Evolutionary conservation across 768 basidiomycete species (phyloP).

Genomic region (Pholiota molesta): DNA sequence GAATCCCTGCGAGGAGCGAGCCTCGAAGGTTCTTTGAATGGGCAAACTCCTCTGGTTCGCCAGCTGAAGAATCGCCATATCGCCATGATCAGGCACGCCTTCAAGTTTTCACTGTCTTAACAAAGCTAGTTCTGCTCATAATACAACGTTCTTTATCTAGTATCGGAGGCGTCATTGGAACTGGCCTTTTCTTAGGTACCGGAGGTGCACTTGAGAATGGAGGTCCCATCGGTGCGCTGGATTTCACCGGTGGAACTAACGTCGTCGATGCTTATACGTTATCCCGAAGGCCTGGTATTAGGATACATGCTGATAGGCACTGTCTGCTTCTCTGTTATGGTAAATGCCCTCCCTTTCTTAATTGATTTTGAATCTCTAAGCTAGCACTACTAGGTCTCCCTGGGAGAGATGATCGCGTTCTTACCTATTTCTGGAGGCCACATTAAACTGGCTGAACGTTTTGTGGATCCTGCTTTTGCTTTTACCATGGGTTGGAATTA

Average conservation of each 20-base stretch:
- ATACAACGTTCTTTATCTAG: conserved; percentile 27
- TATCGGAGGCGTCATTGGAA: conserved; percentile 65
- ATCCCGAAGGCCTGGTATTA: conserved; percentile 56
- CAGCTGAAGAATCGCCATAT: conserved; percentile 80
- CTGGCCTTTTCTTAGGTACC: conserved; percentile 74
- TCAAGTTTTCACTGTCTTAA: neutral
- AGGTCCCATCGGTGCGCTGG: conserved; percentile 62
- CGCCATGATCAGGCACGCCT: conserved; percentile 70
- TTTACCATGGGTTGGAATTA: conserved; percentile 59
- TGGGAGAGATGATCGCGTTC: conserved; percentile 79
- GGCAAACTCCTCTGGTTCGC: conserved; percentile 40
- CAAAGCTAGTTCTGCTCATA: neutral
- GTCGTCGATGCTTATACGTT: neutral
- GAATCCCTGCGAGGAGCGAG: conserved; percentile 3
- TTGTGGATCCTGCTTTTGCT: conserved; percentile 76
- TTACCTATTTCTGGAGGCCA: conserved; percentile 81
- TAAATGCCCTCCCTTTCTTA: conserved; percentile 23
- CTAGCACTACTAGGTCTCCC: conserved; percentile 48
- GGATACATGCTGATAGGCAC: conserved; percentile 70
- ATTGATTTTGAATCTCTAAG: neutral
- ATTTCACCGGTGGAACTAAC: neutral
- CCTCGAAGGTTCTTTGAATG: conserved; percentile 1
- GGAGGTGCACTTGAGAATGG: conserved; percentile 50
- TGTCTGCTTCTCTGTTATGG: conserved; percentile 79
- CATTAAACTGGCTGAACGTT: conserved; percentile 83